phyloP scores from a whole-genome alignment of 306 rosid species.

The Cucurbita argyrosperma region DNA sequence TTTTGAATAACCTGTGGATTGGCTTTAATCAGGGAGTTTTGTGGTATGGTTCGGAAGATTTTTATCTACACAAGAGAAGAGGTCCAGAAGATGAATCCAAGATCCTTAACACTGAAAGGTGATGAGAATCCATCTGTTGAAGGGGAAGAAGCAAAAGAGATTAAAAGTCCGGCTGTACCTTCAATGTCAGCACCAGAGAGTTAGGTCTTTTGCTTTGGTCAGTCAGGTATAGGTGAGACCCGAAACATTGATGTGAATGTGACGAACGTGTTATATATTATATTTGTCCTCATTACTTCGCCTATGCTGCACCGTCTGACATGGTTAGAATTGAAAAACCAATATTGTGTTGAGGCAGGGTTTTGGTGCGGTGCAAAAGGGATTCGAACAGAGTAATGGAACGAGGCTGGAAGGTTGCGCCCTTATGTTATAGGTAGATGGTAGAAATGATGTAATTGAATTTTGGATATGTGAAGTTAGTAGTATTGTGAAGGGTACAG shows the following conservation, averaged over 20 bases:
- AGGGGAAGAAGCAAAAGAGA: conserved; percentile 37
- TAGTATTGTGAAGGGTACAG: background rate
- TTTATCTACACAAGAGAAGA: conserved; percentile 80
- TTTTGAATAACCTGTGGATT: background rate
- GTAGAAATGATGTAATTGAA: conserved; percentile 5
- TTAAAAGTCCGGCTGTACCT: conserved; percentile 21
- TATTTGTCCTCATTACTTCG: background rate
- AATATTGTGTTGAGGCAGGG: background rate
- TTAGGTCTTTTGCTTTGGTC: conserved; percentile 12
- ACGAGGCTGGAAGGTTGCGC: conserved; percentile 1
- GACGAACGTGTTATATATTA: background rate
- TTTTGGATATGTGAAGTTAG: background rate
- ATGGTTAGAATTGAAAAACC: background rate
- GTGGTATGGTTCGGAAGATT: conserved; percentile 84
- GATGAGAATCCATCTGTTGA: conserved; percentile 43
- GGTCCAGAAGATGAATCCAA: conserved; percentile 86
- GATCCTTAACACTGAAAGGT: conserved; percentile 38
- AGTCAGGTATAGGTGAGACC: conserved; percentile 1
- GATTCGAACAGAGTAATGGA: background rate
- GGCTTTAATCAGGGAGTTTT: conserved; percentile 53
- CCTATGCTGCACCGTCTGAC: background rate
- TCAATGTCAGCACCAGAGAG: conserved; percentile 12
- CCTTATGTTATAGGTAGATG: conserved; percentile 1
- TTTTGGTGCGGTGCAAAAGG: conserved; percentile 1
- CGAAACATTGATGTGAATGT: background rate